phyloP scores from a whole-genome alignment of 495 filamentous ascomycete species.

The Neurospora tetraspora region DNA sequence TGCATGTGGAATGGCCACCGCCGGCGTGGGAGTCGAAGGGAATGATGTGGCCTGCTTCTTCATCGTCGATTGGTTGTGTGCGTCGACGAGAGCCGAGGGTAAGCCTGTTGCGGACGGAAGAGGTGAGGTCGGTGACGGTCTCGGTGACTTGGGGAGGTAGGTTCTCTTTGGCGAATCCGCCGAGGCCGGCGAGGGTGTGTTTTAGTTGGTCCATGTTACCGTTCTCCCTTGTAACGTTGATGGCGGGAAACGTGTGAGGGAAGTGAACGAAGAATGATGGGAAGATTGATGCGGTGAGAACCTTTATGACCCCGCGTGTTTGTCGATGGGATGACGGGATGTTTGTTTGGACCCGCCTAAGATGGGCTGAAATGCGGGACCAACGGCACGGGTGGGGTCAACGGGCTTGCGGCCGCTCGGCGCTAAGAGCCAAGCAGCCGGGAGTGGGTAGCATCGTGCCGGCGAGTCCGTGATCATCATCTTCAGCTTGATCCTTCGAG shows the following conservation, averaged over 20 bases:
- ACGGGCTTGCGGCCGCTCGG: neutral
- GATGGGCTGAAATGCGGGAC: neutral
- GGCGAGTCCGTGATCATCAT: neutral
- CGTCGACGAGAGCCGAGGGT: neutral
- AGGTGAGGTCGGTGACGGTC: neutral
- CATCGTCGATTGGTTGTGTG: constrained; percentile 24
- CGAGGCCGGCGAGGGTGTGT: neutral
- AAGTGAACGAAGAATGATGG: no score
- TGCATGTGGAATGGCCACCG: constrained; percentile 35
- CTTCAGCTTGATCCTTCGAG: neutral
- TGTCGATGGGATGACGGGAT: neutral
- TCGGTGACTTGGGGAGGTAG: neutral
- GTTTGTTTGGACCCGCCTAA: neutral
- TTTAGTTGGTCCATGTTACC: neutral
- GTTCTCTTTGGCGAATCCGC: neutral
- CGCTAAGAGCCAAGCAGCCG: neutral
- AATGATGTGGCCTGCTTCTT: constrained; percentile 41
- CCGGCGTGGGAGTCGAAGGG: constrained; percentile 35
- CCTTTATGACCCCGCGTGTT: neutral
- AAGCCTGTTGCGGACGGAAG: neutral
- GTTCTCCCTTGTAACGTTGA: no score
- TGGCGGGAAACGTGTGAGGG: no score
- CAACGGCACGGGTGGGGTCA: neutral
- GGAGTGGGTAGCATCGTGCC: neutral
- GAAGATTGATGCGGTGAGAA: neutral